These are phyloP conservation scores for Strobilomyces dryophilus DNA, from an alignment of 768 basidiomycete species.

Conservation along the genomic window DNA sequence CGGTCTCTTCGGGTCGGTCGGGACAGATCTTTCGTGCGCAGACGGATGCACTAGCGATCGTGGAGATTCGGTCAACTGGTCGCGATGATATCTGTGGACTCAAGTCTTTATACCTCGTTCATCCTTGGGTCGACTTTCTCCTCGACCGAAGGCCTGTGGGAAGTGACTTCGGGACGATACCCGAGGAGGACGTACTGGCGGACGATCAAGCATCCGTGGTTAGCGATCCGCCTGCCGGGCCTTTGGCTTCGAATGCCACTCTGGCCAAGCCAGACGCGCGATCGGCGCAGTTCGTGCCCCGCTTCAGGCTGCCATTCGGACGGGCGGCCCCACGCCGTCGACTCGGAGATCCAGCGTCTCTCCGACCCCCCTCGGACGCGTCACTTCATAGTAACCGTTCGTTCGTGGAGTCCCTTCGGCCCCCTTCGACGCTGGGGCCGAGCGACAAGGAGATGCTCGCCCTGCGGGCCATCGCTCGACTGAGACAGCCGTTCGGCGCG, in stretches of 20 bases:
- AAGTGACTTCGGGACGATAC: neutral
- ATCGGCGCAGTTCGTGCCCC: neutral
- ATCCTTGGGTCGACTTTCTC: neutral
- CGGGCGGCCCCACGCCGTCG: neutral
- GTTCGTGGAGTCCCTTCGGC: neutral
- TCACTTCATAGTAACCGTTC: neutral
- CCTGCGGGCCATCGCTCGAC: neutral
- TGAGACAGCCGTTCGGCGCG: neutral
- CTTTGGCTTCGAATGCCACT: neutral
- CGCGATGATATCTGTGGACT: neutral
- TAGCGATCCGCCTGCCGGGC: neutral
- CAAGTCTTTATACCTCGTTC: neutral
- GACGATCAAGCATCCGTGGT: neutral
- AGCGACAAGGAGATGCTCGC: neutral
- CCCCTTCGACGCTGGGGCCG: neutral
- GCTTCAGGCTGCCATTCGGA: neutral
- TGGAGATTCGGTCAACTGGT: neutral
- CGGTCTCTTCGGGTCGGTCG: neutral
- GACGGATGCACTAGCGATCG: neutral
- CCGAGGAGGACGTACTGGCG: neutral
- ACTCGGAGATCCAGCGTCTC: neutral
- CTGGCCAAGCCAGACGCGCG: neutral
- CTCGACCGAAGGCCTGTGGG: neutral
- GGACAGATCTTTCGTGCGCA: neutral
- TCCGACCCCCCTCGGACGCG: neutral